A percentile compares a stretch with the other conserved stretches of the same genome.
phyloP scores from a whole-genome alignment of 768 basidiomycete genomes.

The Lactarius hengduanensis region DNA sequence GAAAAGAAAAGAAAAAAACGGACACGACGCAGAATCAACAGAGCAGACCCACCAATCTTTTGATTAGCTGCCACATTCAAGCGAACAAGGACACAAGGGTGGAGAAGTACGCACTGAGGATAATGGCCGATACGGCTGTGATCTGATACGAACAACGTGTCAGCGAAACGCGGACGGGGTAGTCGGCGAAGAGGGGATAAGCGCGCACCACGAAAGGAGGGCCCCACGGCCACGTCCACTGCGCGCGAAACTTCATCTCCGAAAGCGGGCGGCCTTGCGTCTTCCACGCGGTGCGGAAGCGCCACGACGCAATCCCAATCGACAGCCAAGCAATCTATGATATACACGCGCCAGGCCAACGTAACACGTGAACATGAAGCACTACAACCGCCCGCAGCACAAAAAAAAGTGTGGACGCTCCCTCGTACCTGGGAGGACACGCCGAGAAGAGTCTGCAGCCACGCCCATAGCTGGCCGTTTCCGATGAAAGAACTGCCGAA shows the following conservation, averaged over 20 bases:
- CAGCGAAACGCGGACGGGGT: slow-evolving; percentile 4
- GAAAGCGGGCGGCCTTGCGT: slow-evolving; percentile 62
- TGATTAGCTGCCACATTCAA: too few relatives aligned
- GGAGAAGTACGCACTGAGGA: slow-evolving; percentile 51
- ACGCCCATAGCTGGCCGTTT: slow-evolving; percentile 73
- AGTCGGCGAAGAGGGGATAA: background rate
- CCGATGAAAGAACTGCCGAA: slow-evolving; percentile 77
- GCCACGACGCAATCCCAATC: slow-evolving; percentile 82
- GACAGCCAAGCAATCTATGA: slow-evolving; percentile 82
- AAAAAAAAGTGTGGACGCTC: too few relatives aligned
- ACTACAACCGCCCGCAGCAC: too few relatives aligned
- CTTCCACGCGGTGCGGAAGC: slow-evolving; percentile 78
- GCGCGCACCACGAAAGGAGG: slow-evolving; percentile 67
- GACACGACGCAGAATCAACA: too few relatives aligned
- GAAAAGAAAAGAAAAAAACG: background rate
- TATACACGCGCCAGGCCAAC: background rate
- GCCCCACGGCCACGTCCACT: slow-evolving; percentile 85
- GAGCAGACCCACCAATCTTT: too few relatives aligned
- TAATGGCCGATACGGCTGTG: slow-evolving; percentile 52
- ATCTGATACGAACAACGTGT: slow-evolving; percentile 39
- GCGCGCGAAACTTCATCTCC: slow-evolving; percentile 72
- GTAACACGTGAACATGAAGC: background rate
- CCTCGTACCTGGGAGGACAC: slow-evolving; percentile 75
- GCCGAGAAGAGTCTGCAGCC: slow-evolving; percentile 86
- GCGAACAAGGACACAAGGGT: too few relatives aligned